These are phyloP conservation scores for Acanthamoeba culbertsoni DNA, from an alignment of 208 protist species.

Conservation along the genomic window DNA sequence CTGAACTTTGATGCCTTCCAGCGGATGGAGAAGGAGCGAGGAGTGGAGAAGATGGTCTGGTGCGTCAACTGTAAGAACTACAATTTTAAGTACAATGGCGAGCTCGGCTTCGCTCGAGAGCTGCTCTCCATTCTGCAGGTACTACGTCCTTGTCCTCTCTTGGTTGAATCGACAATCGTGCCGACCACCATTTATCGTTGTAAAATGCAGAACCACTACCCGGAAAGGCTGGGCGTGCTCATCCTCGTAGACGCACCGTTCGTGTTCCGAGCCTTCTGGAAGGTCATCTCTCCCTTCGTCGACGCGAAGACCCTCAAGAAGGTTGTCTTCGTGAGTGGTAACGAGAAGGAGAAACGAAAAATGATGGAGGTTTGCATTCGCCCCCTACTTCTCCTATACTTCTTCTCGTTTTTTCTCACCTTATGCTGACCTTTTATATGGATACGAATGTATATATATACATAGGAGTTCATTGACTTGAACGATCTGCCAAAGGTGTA, in stretches of 20 bases:
- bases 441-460: not conserved
- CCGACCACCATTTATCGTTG: not conserved
- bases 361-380: not conserved
- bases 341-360: constrained; percentile 24
- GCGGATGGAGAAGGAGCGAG: constrained; percentile 49
- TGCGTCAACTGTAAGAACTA: constrained; percentile 38
- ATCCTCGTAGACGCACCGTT: constrained; percentile 28
- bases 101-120: constrained; percentile 37
- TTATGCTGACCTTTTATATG: not conserved
- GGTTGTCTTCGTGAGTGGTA: constrained; percentile 45
- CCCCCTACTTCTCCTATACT: not conserved
- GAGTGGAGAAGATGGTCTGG: constrained; percentile 58
- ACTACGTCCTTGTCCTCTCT: not conserved
- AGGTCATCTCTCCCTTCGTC: constrained; percentile 56
- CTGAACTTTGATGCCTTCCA: not conserved
- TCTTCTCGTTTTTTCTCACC: not conserved
- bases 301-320: constrained; percentile 54
- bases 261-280: constrained; percentile 60
- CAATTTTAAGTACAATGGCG: constrained; percentile 40
- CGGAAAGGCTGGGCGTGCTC: constrained; percentile 42
- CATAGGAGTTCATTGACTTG: not conserved
- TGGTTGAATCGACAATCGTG: not conserved
- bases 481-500: constrained; percentile 1
- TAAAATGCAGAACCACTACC: constrained; percentile 19
- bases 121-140: constrained; percentile 20